Evolutionary conservation across 1,284 basidiomycete species (phyloP), one percentile per base, ranked within the genome.

Genomic region (Heliocybe sulcata): DNA sequence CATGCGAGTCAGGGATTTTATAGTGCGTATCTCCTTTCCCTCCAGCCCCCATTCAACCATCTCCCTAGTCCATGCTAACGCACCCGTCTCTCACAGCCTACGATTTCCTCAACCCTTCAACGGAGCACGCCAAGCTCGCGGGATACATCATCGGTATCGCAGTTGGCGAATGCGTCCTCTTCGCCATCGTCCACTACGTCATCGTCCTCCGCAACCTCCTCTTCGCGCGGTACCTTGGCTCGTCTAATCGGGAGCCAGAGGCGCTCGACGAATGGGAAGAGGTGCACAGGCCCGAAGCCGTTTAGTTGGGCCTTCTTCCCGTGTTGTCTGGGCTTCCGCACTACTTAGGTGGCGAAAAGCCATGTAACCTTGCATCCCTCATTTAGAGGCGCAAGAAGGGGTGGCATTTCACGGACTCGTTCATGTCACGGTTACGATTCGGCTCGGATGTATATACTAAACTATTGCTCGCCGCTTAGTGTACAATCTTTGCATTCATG

Each of bases 1-100:
- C 59, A 74, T 52, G 77, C 70, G 0, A 78, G 78, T 0, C 81
- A 85, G 61, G 77, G 78, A 1, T 77, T 84, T 62, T 88, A 87
- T 64, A 68, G 85, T 87, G 59, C 56, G 82, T 77, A 35, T 9
- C 38, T 29, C 38, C 53, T 52, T 26, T 31, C 23, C 12, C 9
- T 48, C 38, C 23, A 29, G 2, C 42, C 38, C 54, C 53, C 48
- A 29, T 54, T 16, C n/a, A n/a, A n/a, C n/a, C n/a, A n/a, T n/a
- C n/a, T n/a, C 6, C 29, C 29, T 53, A 55, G 33, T 23, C 35
- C 35, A 35, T 49, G 53, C 16, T 31, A 45, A 45, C 47, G 19
- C 45, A 27, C n/a, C n/a, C 29, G 45, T 22, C 35, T 3, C 42
- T 22, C 49, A 19, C 55, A 68, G 82, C 72, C 0, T 86, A 80